Percentiles rank a stretch among this genome's conserved stretches.
Conservation (phyloP, 2,329 filamentous ascomycete species). For the Xylogone sp. region DNA sequence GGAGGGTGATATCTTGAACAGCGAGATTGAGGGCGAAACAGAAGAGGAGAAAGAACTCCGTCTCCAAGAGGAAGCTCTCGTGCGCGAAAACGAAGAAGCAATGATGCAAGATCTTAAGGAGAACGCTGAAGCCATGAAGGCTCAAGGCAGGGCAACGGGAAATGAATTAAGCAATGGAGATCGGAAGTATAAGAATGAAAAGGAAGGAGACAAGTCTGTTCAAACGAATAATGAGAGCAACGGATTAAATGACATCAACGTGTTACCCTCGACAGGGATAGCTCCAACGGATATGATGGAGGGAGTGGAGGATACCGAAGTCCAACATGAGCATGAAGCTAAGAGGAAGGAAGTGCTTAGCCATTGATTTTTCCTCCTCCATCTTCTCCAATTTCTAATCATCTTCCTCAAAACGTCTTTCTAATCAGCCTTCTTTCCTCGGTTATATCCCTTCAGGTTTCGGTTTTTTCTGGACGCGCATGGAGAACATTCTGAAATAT, state of each 20-base stretch:
- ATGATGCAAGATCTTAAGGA: constrained; percentile 18
- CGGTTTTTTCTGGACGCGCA: no score
- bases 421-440: neutral
- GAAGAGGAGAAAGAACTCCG: constrained; percentile 19
- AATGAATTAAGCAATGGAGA: no score
- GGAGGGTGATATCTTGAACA: neutral
- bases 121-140: constrained; percentile 3
- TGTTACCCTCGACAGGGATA: no score
- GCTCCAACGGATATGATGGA: neutral
- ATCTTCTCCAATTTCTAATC: neutral
- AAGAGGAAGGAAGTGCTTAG: neutral
- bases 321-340: neutral
- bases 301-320: neutral
- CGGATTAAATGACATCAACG: no score
- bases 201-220: no score
- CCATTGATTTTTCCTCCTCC: neutral
- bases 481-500: no score
- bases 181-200: no score
- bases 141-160: no score
- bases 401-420: neutral
- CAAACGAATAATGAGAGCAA: no score
- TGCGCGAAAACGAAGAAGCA: constrained; percentile 26
- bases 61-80: constrained; percentile 25
- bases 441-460: no score
- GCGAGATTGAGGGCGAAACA: constrained; percentile 5